Evolutionary conservation across 2,329 filamentous ascomycete species (phyloP).

Genomic region (Claviceps sp.): DNA sequence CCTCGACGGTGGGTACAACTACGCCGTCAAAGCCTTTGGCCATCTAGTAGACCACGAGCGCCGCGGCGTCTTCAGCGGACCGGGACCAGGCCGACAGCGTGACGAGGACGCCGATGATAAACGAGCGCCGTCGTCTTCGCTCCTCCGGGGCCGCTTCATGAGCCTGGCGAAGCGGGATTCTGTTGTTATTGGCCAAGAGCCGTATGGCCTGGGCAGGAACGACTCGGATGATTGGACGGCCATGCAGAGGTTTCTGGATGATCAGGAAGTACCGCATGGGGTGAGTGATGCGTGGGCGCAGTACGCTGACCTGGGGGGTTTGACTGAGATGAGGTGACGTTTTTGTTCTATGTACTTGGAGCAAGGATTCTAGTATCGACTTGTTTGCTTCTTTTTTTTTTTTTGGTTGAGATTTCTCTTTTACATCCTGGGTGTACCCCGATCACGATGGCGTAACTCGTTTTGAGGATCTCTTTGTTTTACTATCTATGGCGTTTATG

Average conservation of each 20-base stretch:
- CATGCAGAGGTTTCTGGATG: conserved; percentile 24
- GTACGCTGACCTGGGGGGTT: conserved; percentile 31
- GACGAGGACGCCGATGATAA: conserved; percentile 11
- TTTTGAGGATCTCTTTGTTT: too few species aligned
- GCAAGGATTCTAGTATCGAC: not conserved
- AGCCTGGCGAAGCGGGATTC: conserved; percentile 7
- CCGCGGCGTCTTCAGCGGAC: conserved; percentile 7
- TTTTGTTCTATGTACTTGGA: not conserved
- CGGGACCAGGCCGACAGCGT: conserved; percentile 11
- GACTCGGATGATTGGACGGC: conserved; percentile 23
- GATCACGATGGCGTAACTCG: too few species aligned
- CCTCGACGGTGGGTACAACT: conserved; percentile 15
- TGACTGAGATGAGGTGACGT: conserved; percentile 24
- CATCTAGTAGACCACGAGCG: conserved; percentile 11
- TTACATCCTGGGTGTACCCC: too few species aligned
- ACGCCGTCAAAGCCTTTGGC: conserved; percentile 13
- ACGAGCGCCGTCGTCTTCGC: conserved; percentile 9
- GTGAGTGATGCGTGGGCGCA: conserved; percentile 29
- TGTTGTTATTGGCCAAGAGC: conserved; percentile 8
- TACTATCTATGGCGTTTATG: too few species aligned
- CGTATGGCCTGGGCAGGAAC: conserved; percentile 10
- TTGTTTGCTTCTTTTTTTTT: not conserved
- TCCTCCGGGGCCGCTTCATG: conserved; percentile 8
- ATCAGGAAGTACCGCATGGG: conserved; percentile 11
- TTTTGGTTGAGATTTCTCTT: too few species aligned